Evolutionary conservation across 1,284 basidiomycete species (phyloP).

Genomic region (Ustilago tritici): DNA sequence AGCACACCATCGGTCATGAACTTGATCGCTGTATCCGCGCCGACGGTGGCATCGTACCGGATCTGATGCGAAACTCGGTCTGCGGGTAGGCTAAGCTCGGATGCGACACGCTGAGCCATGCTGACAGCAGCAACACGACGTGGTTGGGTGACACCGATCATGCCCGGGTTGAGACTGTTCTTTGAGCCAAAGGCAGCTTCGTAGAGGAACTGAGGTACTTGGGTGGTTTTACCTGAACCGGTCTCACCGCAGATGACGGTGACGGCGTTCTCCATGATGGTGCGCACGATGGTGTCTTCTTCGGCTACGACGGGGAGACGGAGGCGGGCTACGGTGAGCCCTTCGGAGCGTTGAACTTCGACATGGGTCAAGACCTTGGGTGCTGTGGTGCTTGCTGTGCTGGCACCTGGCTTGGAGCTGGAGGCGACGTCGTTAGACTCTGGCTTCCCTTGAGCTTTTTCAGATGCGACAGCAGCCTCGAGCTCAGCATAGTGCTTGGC

Average conservation of each 20-base stretch:
- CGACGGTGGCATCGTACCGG: conserved; percentile 93
- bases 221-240: conserved; percentile 98
- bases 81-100: conserved; percentile 84
- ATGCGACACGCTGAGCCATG: conserved; percentile 89
- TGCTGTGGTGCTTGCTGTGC: neutral
- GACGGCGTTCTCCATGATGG: conserved; percentile 84
- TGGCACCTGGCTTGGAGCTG: neutral
- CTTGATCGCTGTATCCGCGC: conserved; percentile 89
- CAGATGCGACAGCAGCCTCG: conserved; percentile 28
- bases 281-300: conserved; percentile 93
- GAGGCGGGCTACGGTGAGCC: conserved; percentile 82
- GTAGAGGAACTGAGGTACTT: conserved; percentile 91
- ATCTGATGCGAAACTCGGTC: conserved; percentile 94
- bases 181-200: conserved; percentile 94
- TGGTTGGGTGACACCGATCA: conserved; percentile 98
- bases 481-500: conserved; percentile 49
- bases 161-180: conserved; percentile 91
- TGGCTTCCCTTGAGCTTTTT: conserved; percentile 5
- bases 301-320: conserved; percentile 90
- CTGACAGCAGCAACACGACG: conserved; percentile 96
- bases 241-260: conserved; percentile 85
- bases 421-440: neutral
- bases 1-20: conserved; percentile 99
- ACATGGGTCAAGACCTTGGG: conserved; percentile 72
- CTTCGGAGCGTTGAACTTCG: conserved; percentile 77